Base-by-base conservation (phyloP, 2,329 filamentous ascomycete genomes). In the Colletotrichum magnum region DNA sequence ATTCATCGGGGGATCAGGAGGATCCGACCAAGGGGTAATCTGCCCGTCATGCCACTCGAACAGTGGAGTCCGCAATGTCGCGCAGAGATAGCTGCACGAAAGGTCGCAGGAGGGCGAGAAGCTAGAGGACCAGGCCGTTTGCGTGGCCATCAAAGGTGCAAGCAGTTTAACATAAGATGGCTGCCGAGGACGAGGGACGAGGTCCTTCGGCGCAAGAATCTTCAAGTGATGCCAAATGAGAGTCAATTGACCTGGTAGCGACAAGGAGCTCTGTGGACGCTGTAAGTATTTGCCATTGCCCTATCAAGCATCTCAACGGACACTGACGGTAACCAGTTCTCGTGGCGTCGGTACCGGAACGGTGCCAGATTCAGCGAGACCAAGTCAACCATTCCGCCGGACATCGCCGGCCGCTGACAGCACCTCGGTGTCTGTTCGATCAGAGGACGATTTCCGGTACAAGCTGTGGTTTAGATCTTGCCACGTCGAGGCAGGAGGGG, bases 401-500 rank as follows among this genome's bases (percentile, higher is more conserved):
- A 47, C 18, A 28, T 68, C 36, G 45, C 59, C 36, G 26, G n/a
- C 32, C 52, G 39, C 16, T 51, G 18, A 18, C 6, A 53, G 16
- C 13, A 43, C 43, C 41, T n/a, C 52, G 32, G 48, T 56, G 54
- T n/a, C 24, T 18, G 10, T 45, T 21, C 15, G 58, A 57, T 54
- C 56, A 43, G 59, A 36, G 24, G 24, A 52, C 41, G n/a, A 45
- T 61, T 41, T 68, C 68, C 53, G 63, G 70, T 70, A 56, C 70
- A 68, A 64, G 70, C 63, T 70, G 70, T 70, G 70, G 66, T 26
- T 24, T 32, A 45, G 21, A 52, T 28, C 26, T 21, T 72, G 70
- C 70, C 70, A 72, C 70, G 70, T 72, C 57, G 50, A 43, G 39
- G 5, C 45, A 48, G 43, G 64, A 52, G 43, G 51, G 58, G 58